A percentile compares a stretch with the other conserved stretches of the same genome.
These are phyloP conservation scores for Raffaelea arxii DNA, from an alignment of 2,329 filamentous ascomycete species.

Conservation along the genomic window DNA sequence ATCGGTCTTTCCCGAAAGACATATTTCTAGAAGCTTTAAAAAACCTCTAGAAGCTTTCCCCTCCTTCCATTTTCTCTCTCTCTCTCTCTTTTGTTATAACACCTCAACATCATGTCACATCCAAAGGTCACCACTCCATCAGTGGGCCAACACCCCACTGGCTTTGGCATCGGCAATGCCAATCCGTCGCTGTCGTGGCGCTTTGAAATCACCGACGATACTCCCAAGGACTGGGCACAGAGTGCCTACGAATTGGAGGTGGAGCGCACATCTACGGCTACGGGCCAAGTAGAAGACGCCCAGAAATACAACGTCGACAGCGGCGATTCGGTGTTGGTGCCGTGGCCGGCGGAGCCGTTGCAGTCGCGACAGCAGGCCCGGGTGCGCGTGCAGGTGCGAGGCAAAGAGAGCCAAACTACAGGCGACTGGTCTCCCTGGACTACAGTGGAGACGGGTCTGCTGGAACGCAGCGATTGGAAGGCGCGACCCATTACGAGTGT, in stretches of 20 bases:
- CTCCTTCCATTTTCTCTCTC: background rate
- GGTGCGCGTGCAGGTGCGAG: constrained; percentile 9
- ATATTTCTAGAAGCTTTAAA: too few relatives aligned
- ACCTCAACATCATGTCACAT: background rate
- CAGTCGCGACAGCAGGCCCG: constrained; percentile 7
- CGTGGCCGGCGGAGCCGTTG: constrained; percentile 21
- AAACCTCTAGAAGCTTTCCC: background rate
- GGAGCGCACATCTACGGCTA: background rate
- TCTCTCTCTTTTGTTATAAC: background rate
- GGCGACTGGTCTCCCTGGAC: constrained; percentile 12
- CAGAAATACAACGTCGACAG: constrained; percentile 6
- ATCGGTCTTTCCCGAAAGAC: too few relatives aligned
- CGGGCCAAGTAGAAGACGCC: background rate
- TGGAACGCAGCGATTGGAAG: constrained; percentile 7
- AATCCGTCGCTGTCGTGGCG: constrained; percentile 15
- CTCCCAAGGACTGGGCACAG: constrained; percentile 11
- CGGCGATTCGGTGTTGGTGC: constrained; percentile 21
- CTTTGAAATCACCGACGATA: constrained; percentile 4
- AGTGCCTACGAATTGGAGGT: constrained; percentile 12
- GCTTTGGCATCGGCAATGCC: constrained; percentile 12
- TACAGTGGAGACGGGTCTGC: constrained; percentile 10
- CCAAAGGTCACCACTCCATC: constrained; percentile 5
- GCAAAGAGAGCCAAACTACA: background rate
- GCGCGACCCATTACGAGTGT: constrained; percentile 5
- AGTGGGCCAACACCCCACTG: constrained; percentile 14